Evolutionary conservation across 2,329 filamentous ascomycete species (phyloP).

Genomic region (Gremmenia infestans): DNA sequence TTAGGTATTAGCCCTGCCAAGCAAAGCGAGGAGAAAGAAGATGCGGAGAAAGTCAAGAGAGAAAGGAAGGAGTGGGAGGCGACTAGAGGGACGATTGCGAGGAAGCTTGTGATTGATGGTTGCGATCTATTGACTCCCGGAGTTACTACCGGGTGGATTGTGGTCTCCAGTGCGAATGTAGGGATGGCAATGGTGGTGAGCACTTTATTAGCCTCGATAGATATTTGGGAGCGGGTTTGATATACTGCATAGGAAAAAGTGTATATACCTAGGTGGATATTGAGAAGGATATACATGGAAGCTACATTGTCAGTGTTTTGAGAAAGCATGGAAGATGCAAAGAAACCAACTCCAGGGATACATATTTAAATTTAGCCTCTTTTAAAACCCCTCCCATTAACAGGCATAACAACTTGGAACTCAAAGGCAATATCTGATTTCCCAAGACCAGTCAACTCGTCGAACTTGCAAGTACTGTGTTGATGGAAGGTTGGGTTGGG

Average conservation of each 20-base stretch:
- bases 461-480: no score
- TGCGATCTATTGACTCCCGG: constrained; percentile 62
- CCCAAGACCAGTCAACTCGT: no score
- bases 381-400: no score
- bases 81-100: constrained; percentile 36
- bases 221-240: constrained; percentile 50
- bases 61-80: constrained; percentile 17
- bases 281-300: no score
- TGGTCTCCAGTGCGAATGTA: constrained; percentile 45
- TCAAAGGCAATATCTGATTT: no score
- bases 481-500: not conserved
- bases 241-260: not conserved
- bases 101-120: constrained; percentile 49
- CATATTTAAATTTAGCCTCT: no score
- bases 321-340: no score
- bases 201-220: constrained; percentile 54
- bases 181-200: constrained; percentile 56
- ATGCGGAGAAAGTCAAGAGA: constrained; percentile 21
- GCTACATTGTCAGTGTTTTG: no score
- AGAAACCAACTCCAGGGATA: no score
- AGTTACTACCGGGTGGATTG: constrained; percentile 55
- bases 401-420: no score
- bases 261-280: no score
- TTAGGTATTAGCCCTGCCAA: not conserved
- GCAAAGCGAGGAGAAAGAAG: not conserved